These are phyloP conservation scores for Xylaria castorea DNA, from an alignment of 495 filamentous ascomycete genomes.

Conservation along the genomic window DNA sequence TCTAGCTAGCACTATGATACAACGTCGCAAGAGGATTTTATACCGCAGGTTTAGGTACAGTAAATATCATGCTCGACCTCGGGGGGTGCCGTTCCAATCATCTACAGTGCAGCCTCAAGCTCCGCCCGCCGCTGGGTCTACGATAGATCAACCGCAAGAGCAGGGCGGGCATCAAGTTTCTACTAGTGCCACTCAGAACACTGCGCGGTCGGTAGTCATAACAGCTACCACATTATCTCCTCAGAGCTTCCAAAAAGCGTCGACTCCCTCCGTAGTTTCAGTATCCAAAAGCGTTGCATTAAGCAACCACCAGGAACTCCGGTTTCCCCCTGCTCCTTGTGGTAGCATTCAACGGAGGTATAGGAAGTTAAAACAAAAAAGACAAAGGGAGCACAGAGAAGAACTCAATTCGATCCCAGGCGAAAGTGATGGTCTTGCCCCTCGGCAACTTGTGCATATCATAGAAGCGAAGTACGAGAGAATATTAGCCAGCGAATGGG, in stretches of 20 bases:
- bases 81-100: not conserved
- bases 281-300: conserved; percentile 3
- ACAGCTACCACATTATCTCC: not conserved
- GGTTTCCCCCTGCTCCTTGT: conserved; percentile 17
- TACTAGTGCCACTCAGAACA: not conserved
- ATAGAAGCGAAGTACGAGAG: not conserved
- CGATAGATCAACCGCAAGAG: no score
- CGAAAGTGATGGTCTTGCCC: no score
- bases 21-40: not conserved
- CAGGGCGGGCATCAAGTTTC: not conserved
- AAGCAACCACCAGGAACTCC: not conserved
- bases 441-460: not conserved
- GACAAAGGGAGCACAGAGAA: not conserved
- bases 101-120: not conserved
- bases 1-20: conserved; percentile 2
- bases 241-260: not conserved
- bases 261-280: not conserved
- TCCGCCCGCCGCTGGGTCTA: not conserved
- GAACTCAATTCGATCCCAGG: not conserved
- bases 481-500: not conserved
- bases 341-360: not conserved
- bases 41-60: not conserved
- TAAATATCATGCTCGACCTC: not conserved
- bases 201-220: not conserved
- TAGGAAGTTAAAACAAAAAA: not conserved